Conservation (phyloP, 1,284 basidiomycete species). For the Taiwanofungus camphoratus region DNA sequence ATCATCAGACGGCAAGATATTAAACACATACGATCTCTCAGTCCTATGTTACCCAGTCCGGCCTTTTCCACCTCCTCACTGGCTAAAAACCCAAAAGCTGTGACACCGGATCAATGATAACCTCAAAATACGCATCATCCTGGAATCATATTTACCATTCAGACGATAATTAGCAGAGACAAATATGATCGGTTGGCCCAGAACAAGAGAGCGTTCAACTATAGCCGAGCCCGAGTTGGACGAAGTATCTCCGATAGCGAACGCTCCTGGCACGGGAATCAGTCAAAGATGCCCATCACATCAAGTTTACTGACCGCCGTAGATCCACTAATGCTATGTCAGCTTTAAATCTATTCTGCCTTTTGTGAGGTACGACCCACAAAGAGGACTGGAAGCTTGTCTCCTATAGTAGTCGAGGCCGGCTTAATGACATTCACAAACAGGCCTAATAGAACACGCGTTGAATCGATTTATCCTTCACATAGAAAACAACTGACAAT, state of each 20-base stretch:
- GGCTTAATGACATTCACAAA: constrained; percentile 53
- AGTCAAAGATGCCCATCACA: not conserved
- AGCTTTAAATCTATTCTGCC: not conserved
- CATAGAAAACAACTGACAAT: constrained; percentile 11
- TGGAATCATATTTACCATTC: not conserved
- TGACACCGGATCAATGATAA: not conserved
- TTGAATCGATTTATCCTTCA: not conserved
- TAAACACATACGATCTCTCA: constrained; percentile 42
- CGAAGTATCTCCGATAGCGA: constrained; percentile 24
- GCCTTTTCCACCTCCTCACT: constrained; percentile 45
- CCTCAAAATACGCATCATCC: not conserved
- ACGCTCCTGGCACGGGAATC: constrained; percentile 23
- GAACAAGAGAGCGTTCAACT: constrained; percentile 40
- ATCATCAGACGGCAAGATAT: not conserved
- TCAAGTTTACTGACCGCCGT: constrained; percentile 10
- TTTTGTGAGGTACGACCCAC: constrained; percentile 28
- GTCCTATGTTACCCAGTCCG: constrained; percentile 48
- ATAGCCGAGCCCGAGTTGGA: constrained; percentile 25
- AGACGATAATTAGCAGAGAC: constrained; percentile 53
- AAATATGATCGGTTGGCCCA: constrained; percentile 45
- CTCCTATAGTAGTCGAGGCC: constrained; percentile 27
- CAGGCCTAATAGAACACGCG: constrained; percentile 39
- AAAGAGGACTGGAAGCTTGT: constrained; percentile 49
- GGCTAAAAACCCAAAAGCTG: constrained; percentile 43
- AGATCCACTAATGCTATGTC: constrained; percentile 50